These are phyloP conservation scores for Schrenkiella parvula DNA, from an alignment of 345 rosid genomes.

Conservation along the genomic window DNA sequence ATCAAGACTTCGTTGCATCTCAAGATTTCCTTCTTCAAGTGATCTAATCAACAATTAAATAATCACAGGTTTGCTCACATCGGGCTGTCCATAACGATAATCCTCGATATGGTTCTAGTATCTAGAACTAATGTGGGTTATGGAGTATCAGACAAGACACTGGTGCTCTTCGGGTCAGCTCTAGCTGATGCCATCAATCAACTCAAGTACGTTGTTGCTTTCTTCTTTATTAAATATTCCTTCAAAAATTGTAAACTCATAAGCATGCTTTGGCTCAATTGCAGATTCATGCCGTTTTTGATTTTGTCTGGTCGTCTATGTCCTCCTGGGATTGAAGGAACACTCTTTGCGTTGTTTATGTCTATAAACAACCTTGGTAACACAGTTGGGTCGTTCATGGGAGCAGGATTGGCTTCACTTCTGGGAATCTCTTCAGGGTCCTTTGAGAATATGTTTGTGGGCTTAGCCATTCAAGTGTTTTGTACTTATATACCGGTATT, in stretches of 20 bases:
- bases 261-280: background rate
- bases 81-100: conserved; percentile 56
- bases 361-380: conserved; percentile 89
- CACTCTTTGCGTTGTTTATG: conserved; percentile 94
- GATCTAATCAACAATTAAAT: conserved; percentile 21
- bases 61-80: conserved; percentile 75
- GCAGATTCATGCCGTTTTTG: conserved; percentile 97
- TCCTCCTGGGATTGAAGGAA: conserved; percentile 97
- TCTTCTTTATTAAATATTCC: background rate
- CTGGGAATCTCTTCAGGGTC: conserved; percentile 82
- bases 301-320: conserved; percentile 91
- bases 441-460: conserved; percentile 70
- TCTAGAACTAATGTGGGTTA: conserved; percentile 50
- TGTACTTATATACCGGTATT: conserved; percentile 75
- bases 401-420: conserved; percentile 84
- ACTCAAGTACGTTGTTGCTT: conserved; percentile 56
- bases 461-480: conserved; percentile 61
- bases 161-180: conserved; percentile 93
- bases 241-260: background rate
- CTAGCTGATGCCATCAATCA: conserved; percentile 88
- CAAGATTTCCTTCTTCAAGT: background rate
- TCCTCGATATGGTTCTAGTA: conserved; percentile 71
- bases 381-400: conserved; percentile 78
- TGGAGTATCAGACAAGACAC: conserved; percentile 76
- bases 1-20: background rate